Base-by-base conservation (phyloP, 306 rosid genomes). In the Hippophae rhamnoides region DNA sequence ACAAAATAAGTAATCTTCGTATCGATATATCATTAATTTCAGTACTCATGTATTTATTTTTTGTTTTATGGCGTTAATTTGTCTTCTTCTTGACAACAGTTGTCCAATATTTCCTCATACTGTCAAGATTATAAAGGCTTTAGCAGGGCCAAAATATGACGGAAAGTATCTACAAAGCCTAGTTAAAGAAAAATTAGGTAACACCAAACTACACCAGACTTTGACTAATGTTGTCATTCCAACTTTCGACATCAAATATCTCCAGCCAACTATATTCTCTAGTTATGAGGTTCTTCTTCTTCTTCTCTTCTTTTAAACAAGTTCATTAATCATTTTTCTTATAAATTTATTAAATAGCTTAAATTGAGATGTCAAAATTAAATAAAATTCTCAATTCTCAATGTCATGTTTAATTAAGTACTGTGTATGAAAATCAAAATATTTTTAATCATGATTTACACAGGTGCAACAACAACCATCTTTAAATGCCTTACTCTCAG, bases 191-290 rank as follows among this genome's bases (percentile, higher is more conserved):
- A 67, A 64, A 25, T 14, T 81, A 10, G 75, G 82, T 3, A 70
- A 70, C 25, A 62, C 13, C 6, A 61, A 42, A 8, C 27, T 77
- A 9, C 58, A 44, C 27, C 70, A 74, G 41, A 74, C 83, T 2
- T 25, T 77, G 45, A 74, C 83, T 14, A 77, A 81, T 41, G 66
- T 81, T 7, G 70, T 77, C 2, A 68, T 68, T 25, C 81, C 86
- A 23, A 68, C 76, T 47, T 77, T 74, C 48, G 86, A 81, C 27
- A 74, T 77, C 41, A 73, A 73, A 50, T 58, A 31, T 14, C 74
- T 66, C 42, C 81, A 66, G 13, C 74, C 80, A 6, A 73, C 42
- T 51, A 45, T 80, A 9, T 76, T 76, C 68, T 73, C 82, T 13
- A 60, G 60, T 56, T 73, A 70, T 56, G 68, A 76, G 73, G 82